Evolutionary conservation across 371 early-diverging fungal species (phyloP), one percentile per base, ranked within the genome.

Genomic region (Apophysomyces ossiformis): DNA sequence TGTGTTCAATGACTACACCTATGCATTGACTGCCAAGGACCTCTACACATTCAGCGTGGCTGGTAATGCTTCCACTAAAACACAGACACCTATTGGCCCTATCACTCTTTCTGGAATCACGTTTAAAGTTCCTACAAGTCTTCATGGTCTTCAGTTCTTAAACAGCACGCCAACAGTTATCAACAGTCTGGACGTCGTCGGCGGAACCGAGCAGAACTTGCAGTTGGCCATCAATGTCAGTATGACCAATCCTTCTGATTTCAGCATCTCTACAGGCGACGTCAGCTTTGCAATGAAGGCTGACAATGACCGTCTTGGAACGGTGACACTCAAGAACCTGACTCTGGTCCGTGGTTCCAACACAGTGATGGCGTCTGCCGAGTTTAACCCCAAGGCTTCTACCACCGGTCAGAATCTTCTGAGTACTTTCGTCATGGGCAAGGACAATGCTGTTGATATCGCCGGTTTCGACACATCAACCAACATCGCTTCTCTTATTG

Each of bases 141-240:
- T 90, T 43, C 67, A 75, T 5, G 90, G 90, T 61, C 75, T 90
- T 56, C 85, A 86, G 64, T 87, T 87, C 63, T 74, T 90, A 65
- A 83, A 84, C 70, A 79, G 84, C 54, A 68, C 85, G 26, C 86
- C 87, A 46, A 79, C 87, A 15, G 71, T 82, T 26, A 82, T 88
- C 64, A 83, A 86, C 70, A 77, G 78, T 36, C 70, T 90, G 64
- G 84, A 85, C 61, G 87, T 90, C 41, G 79, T 74, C 21, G 89
- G 87, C 54, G 90, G 90, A 45, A 67, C 78, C 8, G 39, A 75
- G 35, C 71, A 79, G 1, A 70, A 71, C 63, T 69, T 90, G 59
- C 64, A 78, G n/a, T 73, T 90, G 58, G 76, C 77, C 41, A 82
- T 89, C 57, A 75, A 78, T 56, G 79, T 84, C 38, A 79, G 82